These are phyloP conservation scores for Solanum peruvianum DNA, from an alignment of 257 asterid genomes.

Conservation along the genomic window DNA sequence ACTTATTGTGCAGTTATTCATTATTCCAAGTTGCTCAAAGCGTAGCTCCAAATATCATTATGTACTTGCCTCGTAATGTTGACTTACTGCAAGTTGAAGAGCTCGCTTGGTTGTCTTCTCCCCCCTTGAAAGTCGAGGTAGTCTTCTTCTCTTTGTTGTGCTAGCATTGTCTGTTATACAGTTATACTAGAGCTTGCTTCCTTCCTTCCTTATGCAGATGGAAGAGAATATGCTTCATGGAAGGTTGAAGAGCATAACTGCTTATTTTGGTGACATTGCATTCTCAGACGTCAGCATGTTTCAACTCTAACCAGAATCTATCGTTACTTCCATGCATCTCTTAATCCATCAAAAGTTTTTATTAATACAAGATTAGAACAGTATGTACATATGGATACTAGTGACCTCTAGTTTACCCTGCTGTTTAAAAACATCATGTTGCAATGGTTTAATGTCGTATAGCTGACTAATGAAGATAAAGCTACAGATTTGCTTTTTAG, in stretches of 20 bases:
- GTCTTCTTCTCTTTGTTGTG: background rate
- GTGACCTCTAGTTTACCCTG: background rate
- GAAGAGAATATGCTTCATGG: conserved; percentile 49
- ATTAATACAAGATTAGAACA: background rate
- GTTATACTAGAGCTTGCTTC: background rate
- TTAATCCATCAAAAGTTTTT: too few relatives aligned
- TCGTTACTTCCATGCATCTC: background rate
- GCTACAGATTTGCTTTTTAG: background rate
- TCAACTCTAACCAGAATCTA: background rate
- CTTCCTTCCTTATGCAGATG: conserved; percentile 29
- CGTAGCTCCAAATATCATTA: conserved; percentile 63
- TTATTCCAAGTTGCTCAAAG: conserved; percentile 57
- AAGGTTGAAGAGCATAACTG: conserved; percentile 42
- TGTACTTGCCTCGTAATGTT: conserved; percentile 65
- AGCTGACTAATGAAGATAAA: background rate
- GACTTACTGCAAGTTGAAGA: conserved; percentile 54
- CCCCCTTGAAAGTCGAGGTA: conserved; percentile 65
- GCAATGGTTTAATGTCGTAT: background rate
- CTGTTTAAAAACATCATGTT: background rate
- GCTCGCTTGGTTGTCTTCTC: conserved; percentile 76
- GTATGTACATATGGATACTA: background rate
- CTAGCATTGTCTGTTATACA: background rate
- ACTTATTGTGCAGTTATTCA: conserved; percentile 38
- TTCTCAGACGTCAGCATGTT: background rate
- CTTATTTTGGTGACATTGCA: conserved; percentile 41